Evolutionary conservation across 495 filamentous ascomycete species (phyloP).

Genomic region (Tuber borchii): DNA sequence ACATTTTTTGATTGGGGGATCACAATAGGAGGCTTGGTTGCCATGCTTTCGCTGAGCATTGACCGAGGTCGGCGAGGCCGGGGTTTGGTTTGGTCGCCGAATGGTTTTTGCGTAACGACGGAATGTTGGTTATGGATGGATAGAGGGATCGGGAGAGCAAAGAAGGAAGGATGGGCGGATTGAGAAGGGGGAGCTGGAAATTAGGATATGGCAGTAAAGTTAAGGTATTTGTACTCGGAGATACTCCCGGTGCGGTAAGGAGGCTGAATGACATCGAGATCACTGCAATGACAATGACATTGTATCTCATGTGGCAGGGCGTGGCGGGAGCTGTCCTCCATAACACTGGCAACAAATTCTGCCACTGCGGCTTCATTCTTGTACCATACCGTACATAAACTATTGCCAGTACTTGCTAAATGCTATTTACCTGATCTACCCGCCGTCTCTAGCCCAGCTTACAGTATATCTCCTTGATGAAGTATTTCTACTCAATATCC

Average conservation of each 20-base stretch:
- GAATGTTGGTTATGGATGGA: not conserved
- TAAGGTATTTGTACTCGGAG: not conserved
- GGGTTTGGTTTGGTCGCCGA: not conserved
- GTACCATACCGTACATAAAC: not conserved
- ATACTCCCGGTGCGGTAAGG: not conserved
- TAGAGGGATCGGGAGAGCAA: not conserved
- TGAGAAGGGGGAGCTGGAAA: not conserved
- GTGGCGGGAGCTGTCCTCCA: not conserved
- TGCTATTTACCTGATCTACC: not conserved
- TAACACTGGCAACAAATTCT: not conserved
- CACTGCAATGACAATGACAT: not conserved
- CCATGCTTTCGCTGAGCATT: not conserved
- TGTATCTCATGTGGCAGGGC: not conserved
- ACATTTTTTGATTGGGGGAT: not conserved
- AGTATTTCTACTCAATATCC: conserved; percentile 22
- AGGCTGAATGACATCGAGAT: not conserved
- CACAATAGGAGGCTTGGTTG: not conserved
- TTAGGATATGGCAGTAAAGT: not conserved
- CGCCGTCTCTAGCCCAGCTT: not conserved
- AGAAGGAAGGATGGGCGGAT: not conserved
- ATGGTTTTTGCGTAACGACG: conserved; percentile 1
- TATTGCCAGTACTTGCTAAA: not conserved
- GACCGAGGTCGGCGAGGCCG: conserved; percentile 2
- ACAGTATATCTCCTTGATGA: not conserved
- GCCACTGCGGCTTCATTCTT: not conserved